Base-by-base conservation (phyloP, 805 yeast species). In the Torulaspora indica region DNA sequence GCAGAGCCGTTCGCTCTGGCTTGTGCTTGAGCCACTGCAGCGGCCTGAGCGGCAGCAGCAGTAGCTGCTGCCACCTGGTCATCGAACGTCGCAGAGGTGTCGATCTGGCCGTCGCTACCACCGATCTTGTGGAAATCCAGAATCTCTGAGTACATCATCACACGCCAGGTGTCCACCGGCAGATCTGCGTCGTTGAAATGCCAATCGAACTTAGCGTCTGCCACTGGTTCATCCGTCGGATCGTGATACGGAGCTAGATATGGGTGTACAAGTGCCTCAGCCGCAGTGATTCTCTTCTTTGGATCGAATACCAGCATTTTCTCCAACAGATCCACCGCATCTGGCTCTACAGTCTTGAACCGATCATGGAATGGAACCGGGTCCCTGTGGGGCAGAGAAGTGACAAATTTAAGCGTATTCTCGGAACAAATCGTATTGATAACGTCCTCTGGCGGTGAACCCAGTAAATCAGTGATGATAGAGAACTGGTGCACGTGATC, bases 401-500 rank as follows among this genome's bases (percentile, higher is more conserved):
- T 88, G 43, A 93, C 98, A 65, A 93, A 93, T 57, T 93, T 80
- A 52, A 93, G 72, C 7, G 98, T 93, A 67, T 91, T 93, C 64
- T 91, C 97, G 4, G 95, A 85, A 59, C 96, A 90, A 57, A 93
- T 93, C 15, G 98, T 89, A 61, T 90, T 90, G 51, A 91, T 91
- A 15, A 93, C 98, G 61, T 93, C 98, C 36, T 80, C 80, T 3
- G 98, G 98, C 3, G 98, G 99, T 2, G 95, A 84, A 0, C 99
- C 99, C 50, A 93, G 74, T 47, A 93, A 74, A 69, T 93, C 98
- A 8, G 98, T 93, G 56, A 93, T 93, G 61, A 93, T 93, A 30
- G 95, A 84, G 63, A 93, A 93, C 73, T 93, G 99, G 67, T 93
- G 96, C 43, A 93, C 97, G 63, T 93, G 98, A 65, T 95, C 98